Percentiles rank a stretch among this genome's conserved stretches.
These are phyloP conservation scores for Pterocarpus macrocarpus DNA, from an alignment of 306 rosid species.

Conservation along the genomic window DNA sequence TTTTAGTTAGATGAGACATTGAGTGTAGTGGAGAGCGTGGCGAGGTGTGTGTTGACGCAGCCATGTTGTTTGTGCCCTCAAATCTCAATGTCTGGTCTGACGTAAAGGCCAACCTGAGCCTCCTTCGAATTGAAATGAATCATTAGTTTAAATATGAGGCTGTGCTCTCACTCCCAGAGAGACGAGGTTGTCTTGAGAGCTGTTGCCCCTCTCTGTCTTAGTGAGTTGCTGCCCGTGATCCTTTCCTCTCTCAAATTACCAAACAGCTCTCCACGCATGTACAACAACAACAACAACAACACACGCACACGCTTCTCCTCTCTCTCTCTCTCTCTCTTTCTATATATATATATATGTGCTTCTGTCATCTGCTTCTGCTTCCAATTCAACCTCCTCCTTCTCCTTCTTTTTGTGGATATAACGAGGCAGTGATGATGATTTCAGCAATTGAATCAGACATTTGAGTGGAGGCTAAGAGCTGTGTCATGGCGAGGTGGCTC, in stretches of 20 bases:
- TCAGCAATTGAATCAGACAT: constrained; percentile 16
- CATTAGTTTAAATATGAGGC: constrained; percentile 22
- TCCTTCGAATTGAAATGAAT: neutral
- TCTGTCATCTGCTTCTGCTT: neutral
- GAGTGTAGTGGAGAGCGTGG: neutral
- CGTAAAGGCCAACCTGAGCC: neutral
- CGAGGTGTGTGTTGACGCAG: neutral
- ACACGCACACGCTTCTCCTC: neutral
- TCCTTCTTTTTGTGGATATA: neutral
- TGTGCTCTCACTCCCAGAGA: neutral
- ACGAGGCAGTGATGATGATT: constrained; percentile 13
- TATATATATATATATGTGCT: neutral
- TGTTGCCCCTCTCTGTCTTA: too few relatives aligned
- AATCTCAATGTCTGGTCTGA: too few relatives aligned
- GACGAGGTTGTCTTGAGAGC: too few relatives aligned
- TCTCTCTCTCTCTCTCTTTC: neutral
- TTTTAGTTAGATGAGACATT: neutral
- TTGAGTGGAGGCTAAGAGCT: neutral
- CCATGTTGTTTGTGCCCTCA: neutral
- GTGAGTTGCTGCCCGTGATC: neutral
- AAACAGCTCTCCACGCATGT: neutral
- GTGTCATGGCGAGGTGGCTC: constrained; percentile 17
- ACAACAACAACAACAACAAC: neutral
- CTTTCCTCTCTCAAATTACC: neutral
- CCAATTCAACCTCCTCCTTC: neutral